Conservation (phyloP, 1,284 basidiomycete genomes). For the Leccinum solheimii region DNA sequence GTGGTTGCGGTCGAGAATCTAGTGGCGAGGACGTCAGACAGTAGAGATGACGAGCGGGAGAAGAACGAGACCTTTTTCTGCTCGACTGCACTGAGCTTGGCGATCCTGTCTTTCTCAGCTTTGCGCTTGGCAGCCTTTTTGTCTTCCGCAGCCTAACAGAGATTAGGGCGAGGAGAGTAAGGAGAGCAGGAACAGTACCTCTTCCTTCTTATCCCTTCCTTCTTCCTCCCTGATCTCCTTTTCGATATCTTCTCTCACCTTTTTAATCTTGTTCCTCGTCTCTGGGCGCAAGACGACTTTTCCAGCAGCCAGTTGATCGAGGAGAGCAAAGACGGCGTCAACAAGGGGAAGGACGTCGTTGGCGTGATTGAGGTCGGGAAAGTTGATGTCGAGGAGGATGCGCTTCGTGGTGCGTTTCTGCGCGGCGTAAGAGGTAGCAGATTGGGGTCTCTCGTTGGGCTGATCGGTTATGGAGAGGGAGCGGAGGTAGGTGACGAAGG, state of each 20-base stretch:
- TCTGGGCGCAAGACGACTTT: conserved; percentile 72
- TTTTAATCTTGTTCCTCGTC: conserved; percentile 73
- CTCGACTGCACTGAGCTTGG: conserved; percentile 75
- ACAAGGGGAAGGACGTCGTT: conserved; percentile 58
- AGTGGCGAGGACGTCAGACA: conserved; percentile 1
- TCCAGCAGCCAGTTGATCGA: conserved; percentile 58
- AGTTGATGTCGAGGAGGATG: conserved; percentile 64
- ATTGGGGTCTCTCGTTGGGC: conserved; percentile 64
- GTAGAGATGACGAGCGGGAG: neutral
- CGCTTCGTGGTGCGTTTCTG: conserved; percentile 56
- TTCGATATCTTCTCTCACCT: conserved; percentile 68
- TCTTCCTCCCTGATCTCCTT: conserved; percentile 67
- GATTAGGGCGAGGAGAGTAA: neutral
- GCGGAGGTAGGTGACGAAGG: conserved; percentile 73
- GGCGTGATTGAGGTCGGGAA: conserved; percentile 53
- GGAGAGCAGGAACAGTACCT: conserved; percentile 39
- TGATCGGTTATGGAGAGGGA: conserved; percentile 83
- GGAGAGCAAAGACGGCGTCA: conserved; percentile 67
- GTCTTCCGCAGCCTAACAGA: conserved; percentile 54
- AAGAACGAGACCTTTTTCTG: conserved; percentile 68
- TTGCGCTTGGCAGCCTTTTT: conserved; percentile 73
- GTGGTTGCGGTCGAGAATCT: conserved; percentile 74
- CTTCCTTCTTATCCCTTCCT: conserved; percentile 70
- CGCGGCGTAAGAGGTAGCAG: conserved; percentile 34
- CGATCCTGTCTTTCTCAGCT: conserved; percentile 69